Base-by-base conservation (phyloP, 371 early-diverging fungal genomes). In the Mucor velutinosus region DNA sequence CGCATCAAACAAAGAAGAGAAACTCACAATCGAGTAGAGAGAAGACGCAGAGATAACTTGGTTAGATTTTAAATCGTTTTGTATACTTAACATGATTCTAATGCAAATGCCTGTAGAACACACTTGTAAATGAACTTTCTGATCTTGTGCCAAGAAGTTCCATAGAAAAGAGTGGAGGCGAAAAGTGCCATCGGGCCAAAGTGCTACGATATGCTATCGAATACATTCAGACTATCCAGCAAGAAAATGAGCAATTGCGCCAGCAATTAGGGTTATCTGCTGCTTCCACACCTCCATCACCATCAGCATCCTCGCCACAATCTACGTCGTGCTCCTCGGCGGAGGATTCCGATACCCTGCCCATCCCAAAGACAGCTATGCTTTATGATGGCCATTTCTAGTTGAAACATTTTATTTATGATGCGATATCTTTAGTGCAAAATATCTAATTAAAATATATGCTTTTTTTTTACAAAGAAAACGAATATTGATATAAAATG, bases 131-230 rank as follows among this genome's bases (percentile, higher is more conserved):
- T 47, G 63, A 66, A 43, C 62, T 74, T 7, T 64, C 74, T 32
- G 65, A 58, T 47, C 19, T 74, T 4, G 65, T 74, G 25, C 74
- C 74, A 59, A 64, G 62, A 41, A 59, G 58, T 29, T 63, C 62
- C 21, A 57, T 47, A 4, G 61, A 67, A 45, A 65, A 70, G 19
- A 61, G 58, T 7, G 57, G 65, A 58, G 70, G 67, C 21, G 67
- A 70, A 37, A 74, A 74, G 55, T 74, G 74, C 25, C 71, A 74
- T 37, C 37, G 74, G 17, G 74, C 74, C 14, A 74, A 74, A 59
- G 61, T 67, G 25, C 49, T 74, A 21, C 59, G 58, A 17, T 65
- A 74, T 64, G 62, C 74, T 3, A 74, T 74, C n/a, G 74, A 74
- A 27, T 70, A 74, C 29, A 74, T 74, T 29, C 61, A 65, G 27